phyloP scores from a whole-genome alignment of 2,329 filamentous ascomycete genomes.

The Microcyclosporella mali region DNA sequence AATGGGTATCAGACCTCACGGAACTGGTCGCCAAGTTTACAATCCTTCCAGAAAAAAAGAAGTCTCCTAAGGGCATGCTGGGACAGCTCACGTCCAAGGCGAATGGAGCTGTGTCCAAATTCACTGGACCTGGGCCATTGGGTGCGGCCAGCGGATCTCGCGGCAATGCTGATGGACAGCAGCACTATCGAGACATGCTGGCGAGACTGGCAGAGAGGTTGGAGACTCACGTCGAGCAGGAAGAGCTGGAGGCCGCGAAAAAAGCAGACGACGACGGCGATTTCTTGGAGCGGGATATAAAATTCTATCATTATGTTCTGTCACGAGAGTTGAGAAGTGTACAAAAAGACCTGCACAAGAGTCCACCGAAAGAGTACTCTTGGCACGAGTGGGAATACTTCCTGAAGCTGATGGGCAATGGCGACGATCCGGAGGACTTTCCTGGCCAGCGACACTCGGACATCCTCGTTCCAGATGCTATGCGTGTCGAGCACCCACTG shows the following conservation, averaged over 20 bases:
- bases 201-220: conserved; percentile 22
- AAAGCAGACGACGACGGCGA: conserved; percentile 35
- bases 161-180: conserved; percentile 11
- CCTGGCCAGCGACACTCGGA: conserved; percentile 11
- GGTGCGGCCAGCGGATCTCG: conserved; percentile 5
- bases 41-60: conserved; percentile 27
- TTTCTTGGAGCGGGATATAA: conserved; percentile 41
- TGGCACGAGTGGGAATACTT: conserved; percentile 45
- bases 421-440: conserved; percentile 33
- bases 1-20: conserved; percentile 49
- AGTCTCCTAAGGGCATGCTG: conserved; percentile 16
- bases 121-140: conserved; percentile 14
- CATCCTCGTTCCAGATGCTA: conserved; percentile 2
- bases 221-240: conserved; percentile 34
- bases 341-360: conserved; percentile 37
- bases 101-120: conserved; percentile 9
- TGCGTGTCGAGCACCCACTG: neutral
- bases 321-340: conserved; percentile 40
- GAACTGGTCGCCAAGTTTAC: conserved; percentile 52
- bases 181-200: conserved; percentile 19
- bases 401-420: conserved; percentile 42
- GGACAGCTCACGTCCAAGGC: conserved; percentile 20
- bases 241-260: conserved; percentile 33
- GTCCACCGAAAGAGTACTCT: conserved; percentile 33
- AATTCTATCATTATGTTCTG: conserved; percentile 47